phyloP scores from a whole-genome alignment of 768 basidiomycete genomes.

The Nidula microcarpa region DNA sequence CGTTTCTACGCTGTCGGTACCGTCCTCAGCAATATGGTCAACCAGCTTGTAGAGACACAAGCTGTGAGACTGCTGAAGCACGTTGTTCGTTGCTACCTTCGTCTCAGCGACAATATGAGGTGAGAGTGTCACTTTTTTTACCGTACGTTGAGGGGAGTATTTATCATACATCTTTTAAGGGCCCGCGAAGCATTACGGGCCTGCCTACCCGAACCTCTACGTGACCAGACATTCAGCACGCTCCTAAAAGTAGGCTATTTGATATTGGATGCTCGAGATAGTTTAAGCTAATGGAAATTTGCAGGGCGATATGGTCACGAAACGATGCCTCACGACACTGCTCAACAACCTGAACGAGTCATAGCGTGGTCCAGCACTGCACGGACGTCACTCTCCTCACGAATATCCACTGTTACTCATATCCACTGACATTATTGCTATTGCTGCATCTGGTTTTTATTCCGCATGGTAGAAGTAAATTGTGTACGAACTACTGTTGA shows the following conservation, averaged over 20 bases:
- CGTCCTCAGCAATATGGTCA: conserved; percentile 98
- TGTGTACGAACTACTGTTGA: conserved; percentile 14
- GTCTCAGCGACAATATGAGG: conserved; percentile 95
- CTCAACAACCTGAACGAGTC: conserved; percentile 84
- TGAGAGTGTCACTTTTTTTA: conserved; percentile 25
- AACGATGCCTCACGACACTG: conserved; percentile 86
- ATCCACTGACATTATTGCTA: conserved; percentile 22
- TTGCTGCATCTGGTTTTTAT: conserved; percentile 9
- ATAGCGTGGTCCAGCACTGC: conserved; percentile 21
- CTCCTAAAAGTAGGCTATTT: conserved; percentile 73
- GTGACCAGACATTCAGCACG: conserved; percentile 89
- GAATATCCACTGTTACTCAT: conserved; percentile 6
- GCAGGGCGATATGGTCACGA: conserved; percentile 97
- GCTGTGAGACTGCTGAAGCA: conserved; percentile 96
- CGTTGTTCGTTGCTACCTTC: conserved; percentile 94
- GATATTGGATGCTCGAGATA: neutral
- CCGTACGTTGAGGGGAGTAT: no score
- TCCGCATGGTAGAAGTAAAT: conserved; percentile 23
- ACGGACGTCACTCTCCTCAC: conserved; percentile 20
- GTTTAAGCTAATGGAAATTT: conserved; percentile 11
- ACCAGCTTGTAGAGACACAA: conserved; percentile 95
- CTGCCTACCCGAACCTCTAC: conserved; percentile 91
- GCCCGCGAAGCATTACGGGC: conserved; percentile 94
- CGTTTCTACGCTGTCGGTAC: conserved; percentile 99
- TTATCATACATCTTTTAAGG: conserved; percentile 32